phyloP scores from a whole-genome alignment of 495 filamentous ascomycete species.

The Apodospora peruviana region DNA sequence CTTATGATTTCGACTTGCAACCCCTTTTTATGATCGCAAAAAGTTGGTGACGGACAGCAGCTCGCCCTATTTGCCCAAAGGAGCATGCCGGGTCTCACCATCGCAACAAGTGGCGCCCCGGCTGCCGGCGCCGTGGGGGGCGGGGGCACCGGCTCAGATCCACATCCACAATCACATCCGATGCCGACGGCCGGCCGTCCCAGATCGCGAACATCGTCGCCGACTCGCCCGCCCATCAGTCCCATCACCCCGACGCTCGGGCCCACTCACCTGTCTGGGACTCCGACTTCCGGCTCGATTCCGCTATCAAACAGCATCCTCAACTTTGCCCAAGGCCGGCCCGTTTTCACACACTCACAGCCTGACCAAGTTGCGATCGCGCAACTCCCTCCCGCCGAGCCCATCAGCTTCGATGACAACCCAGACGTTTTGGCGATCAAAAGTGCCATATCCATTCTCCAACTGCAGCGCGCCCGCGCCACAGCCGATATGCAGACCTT shows the following conservation, averaged over 20 bases:
- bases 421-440: conserved; percentile 79
- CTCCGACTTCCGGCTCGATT: neutral
- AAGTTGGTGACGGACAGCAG: too few relatives aligned
- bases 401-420: conserved; percentile 71
- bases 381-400: conserved; percentile 51
- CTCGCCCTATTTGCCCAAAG: neutral
- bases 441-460: conserved; percentile 72
- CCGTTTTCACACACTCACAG: conserved; percentile 38
- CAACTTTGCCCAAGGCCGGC: conserved; percentile 26
- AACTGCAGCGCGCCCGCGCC: conserved; percentile 74
- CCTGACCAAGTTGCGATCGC: conserved; percentile 28
- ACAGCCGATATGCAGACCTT: conserved; percentile 63
- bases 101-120: conserved; percentile 9
- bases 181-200: neutral
- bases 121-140: neutral
- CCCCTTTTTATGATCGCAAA: too few relatives aligned
- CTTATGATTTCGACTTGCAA: too few relatives aligned
- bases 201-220: conserved; percentile 4
- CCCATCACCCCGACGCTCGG: conserved; percentile 40
- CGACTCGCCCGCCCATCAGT: conserved; percentile 32
- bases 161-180: neutral
- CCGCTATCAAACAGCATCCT: conserved; percentile 7
- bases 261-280: conserved; percentile 12
- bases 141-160: neutral
- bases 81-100: conserved; percentile 27